phyloP scores from a whole-genome alignment of 768 basidiomycete species.

The Calvatia gigantea region DNA sequence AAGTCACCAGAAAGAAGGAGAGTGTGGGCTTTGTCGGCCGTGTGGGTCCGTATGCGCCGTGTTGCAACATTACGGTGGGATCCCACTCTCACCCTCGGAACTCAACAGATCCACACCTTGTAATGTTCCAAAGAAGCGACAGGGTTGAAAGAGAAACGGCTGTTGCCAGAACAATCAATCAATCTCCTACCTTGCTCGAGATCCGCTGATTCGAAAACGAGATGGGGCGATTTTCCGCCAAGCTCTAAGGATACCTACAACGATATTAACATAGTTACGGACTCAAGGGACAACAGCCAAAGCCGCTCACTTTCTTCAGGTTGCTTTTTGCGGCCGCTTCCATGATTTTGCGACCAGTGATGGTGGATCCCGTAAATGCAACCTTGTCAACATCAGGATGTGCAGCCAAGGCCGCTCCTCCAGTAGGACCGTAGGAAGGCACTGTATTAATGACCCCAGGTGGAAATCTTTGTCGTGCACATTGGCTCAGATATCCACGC shows the following conservation, averaged over 20 bases:
- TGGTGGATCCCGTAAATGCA: conserved; percentile 91
- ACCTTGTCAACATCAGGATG: conserved; percentile 91
- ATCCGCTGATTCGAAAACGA: conserved; percentile 90
- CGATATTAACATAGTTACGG: conserved; percentile 8
- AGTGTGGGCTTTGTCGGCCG: neutral
- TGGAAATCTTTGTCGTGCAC: conserved; percentile 59
- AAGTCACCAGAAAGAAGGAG: neutral
- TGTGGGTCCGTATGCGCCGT: neutral
- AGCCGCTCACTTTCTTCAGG: conserved; percentile 71
- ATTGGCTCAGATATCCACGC: conserved; percentile 9
- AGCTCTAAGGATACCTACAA: conserved; percentile 84
- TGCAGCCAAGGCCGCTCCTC: conserved; percentile 79
- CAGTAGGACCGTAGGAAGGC: conserved; percentile 75
- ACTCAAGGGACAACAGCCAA: neutral
- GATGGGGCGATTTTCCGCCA: conserved; percentile 87
- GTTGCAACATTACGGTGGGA: neutral
- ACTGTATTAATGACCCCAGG: conserved; percentile 89
- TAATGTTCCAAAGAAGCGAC: neutral
- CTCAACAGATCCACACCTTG: neutral
- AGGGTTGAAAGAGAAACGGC: neutral
- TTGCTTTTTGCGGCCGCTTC: conserved; percentile 91
- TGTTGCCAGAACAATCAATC: neutral
- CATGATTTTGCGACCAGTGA: conserved; percentile 88
- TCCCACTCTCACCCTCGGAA: neutral
- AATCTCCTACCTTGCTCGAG: conserved; percentile 67